phyloP scores from a whole-genome alignment of 768 basidiomycete genomes.

The Pluteus cervinus region DNA sequence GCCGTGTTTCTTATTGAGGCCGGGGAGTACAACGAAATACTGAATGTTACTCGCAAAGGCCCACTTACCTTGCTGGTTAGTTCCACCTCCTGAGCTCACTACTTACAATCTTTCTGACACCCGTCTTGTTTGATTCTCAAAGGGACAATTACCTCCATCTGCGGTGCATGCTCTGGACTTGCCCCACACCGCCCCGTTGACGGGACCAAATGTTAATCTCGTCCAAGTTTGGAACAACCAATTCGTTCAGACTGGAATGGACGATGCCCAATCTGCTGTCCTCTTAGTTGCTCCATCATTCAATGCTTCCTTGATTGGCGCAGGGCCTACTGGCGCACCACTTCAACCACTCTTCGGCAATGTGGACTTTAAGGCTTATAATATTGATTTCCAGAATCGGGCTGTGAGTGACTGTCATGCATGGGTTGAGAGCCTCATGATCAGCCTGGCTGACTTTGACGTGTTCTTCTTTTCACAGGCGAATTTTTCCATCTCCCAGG shows the following conservation, averaged over 20 bases:
- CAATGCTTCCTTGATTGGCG: slow-evolving; percentile 52
- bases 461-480: slow-evolving; percentile 25
- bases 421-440: too few relatives aligned
- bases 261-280: slow-evolving; percentile 55
- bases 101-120: background rate
- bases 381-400: slow-evolving; percentile 61
- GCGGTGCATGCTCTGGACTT: slow-evolving; percentile 24
- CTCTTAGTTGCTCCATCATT: slow-evolving; percentile 51
- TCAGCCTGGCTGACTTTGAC: background rate
- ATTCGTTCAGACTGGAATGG: slow-evolving; percentile 35
- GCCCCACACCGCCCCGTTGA: slow-evolving; percentile 36
- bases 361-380: slow-evolving; percentile 56
- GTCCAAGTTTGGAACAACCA: slow-evolving; percentile 48
- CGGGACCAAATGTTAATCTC: slow-evolving; percentile 47
- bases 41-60: slow-evolving; percentile 48
- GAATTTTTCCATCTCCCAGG: slow-evolving; percentile 54
- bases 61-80: slow-evolving; percentile 53
- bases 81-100: too few relatives aligned
- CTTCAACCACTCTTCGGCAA: slow-evolving; percentile 46
- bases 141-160: slow-evolving; percentile 46
- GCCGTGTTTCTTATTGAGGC: slow-evolving; percentile 49
- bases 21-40: slow-evolving; percentile 54
- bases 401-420: too few relatives aligned
- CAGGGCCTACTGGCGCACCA: slow-evolving; percentile 53
- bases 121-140: background rate